Evolutionary conservation across 2,329 filamentous ascomycete genomes (phyloP).

Genomic region (Venturiaceae sp.): DNA sequence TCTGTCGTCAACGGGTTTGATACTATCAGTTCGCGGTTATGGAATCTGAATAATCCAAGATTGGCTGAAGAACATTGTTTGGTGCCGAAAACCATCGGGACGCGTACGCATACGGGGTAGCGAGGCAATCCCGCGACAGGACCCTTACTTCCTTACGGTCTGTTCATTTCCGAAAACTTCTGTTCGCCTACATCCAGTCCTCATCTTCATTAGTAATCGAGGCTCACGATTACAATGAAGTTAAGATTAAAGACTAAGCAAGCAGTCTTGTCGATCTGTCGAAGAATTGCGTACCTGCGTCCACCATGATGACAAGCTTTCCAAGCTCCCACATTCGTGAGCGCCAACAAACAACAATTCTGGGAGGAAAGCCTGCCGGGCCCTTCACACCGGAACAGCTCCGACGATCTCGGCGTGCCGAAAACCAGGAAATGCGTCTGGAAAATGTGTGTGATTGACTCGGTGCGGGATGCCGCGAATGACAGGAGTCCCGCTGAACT

Average conservation of each 20-base stretch:
- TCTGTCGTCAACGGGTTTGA: neutral
- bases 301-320: neutral
- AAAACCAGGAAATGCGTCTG: neutral
- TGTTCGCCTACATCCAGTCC: neutral
- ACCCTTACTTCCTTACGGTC: neutral
- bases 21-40: no score
- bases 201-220: neutral
- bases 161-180: neutral
- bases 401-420: neutral
- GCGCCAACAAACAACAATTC: neutral
- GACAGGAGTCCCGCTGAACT: neutral
- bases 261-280: neutral
- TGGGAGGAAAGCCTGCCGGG: neutral
- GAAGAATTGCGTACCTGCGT: neutral
- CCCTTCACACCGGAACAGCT: neutral
- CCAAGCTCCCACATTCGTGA: neutral
- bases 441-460: neutral
- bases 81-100: neutral
- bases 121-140: neutral
- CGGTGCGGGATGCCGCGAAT: no score
- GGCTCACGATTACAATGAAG: no score
- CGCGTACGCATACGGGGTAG: neutral
- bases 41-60: neutral
- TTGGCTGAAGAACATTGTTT: neutral
- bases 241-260: no score